Percentiles rank a stretch among this genome's conserved stretches.
These are phyloP conservation scores for Stephania japonica DNA, from an alignment of 164 flowering plant genomes.

Conservation along the genomic window DNA sequence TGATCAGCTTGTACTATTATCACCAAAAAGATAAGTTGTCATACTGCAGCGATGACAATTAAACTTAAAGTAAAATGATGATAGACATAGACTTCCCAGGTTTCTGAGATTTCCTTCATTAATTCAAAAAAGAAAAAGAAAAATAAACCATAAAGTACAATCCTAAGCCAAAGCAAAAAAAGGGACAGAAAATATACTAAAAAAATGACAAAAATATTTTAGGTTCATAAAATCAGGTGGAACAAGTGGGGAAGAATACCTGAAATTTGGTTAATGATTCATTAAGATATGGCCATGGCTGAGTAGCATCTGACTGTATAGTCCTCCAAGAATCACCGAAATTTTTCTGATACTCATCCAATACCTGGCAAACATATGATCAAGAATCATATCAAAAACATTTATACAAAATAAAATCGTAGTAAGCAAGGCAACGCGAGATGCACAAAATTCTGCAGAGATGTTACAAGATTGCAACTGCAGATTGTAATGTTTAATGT, in stretches of 20 bases:
- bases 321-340: conserved; percentile 91
- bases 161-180: neutral
- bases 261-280: conserved; percentile 82
- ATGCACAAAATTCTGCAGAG: neutral
- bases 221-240: neutral
- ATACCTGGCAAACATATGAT: conserved; percentile 36
- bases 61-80: neutral
- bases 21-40: neutral
- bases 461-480: neutral
- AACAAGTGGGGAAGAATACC: conserved; percentile 28
- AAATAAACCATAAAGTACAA: neutral
- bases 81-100: neutral
- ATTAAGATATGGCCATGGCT: conserved; percentile 86
- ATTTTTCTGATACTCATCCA: conserved; percentile 86
- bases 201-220: neutral
- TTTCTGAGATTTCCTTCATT: neutral
- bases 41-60: neutral
- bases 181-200: neutral
- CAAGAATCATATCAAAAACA: neutral
- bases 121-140: neutral
- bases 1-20: neutral
- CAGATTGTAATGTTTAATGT: neutral
- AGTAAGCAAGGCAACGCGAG: neutral
- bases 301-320: conserved; percentile 47
- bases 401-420: no score